Base-by-base conservation (phyloP, 1,284 basidiomycete species). In the Ganoderma multipileum region DNA sequence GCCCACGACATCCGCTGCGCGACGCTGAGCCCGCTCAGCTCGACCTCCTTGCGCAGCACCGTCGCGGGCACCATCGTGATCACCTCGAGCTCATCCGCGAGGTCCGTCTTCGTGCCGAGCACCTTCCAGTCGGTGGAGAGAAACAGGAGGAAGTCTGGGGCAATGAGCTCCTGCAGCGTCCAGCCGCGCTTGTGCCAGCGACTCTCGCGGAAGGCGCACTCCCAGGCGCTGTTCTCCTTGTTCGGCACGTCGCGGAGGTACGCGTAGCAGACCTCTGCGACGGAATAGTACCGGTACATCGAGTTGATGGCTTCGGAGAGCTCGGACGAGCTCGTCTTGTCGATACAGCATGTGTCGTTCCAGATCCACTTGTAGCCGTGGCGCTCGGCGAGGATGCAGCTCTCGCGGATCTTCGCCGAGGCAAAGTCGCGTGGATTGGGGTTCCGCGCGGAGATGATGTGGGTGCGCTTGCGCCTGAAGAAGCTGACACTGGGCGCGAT, bases 1-100 rank as follows among this genome's bases (percentile, higher is more conserved):
- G 69, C 69, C 69, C 69, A 70, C 41, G 69, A 68, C 69, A 70
- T 70, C 9, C 69, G 54, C 23, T 63, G 66, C 59, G 69, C 69
- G n/a, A 70, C 42, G 61, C 69, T 70, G n/a, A 65, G 30, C 61
- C 59, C 36, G 38, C 61, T 39, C 3, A 66, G 52, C 60, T 66
- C 61, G 11, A 30, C 54, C 23, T 61, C 55, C 47, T 63, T 63
- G 4, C 57, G 52, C 3, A 69, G 64, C 20, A 69, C 68, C 39
- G 47, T 50, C 8, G 44, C 57, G 18, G 62, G 64, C 47, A 69
- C 63, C 8, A 36, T 61, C 20, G 64, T 63, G n/a, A 63, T 39
- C 11, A 55, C 60, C 57, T 60, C 55, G 3, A 69, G 14, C 36
- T 44, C 30, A 23, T 39, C 47, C 33, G 68, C 68, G 6, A 69